Percentiles rank a stretch among this genome's conserved stretches.
Evolutionary conservation across 2,329 filamentous ascomycete species (phyloP).

Genomic region (Colletotrichum plurivorum): DNA sequence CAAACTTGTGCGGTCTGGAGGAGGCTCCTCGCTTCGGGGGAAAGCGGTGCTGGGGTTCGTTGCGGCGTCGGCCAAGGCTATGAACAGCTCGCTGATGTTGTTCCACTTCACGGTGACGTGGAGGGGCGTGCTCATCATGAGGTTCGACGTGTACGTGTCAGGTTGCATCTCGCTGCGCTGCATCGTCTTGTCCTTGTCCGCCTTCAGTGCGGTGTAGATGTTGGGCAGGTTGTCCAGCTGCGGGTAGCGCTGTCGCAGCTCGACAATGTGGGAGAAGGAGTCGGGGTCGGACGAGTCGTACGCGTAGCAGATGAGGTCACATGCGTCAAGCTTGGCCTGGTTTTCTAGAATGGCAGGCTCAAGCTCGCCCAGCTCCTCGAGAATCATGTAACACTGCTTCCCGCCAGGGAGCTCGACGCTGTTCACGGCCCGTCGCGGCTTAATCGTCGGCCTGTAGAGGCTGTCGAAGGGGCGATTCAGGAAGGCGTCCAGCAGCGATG

Average conservation of each 20-base stretch:
- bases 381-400: constrained; percentile 96
- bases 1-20: constrained; percentile 84
- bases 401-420: constrained; percentile 96
- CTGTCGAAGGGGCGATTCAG: constrained; percentile 88
- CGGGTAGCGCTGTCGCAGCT: constrained; percentile 82
- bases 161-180: constrained; percentile 92
- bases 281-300: constrained; percentile 98
- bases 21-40: constrained; percentile 89
- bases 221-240: constrained; percentile 91
- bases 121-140: constrained; percentile 91
- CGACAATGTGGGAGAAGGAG: constrained; percentile 92
- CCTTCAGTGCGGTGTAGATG: constrained; percentile 94
- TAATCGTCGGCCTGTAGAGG: constrained; percentile 93
- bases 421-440: constrained; percentile 93
- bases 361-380: constrained; percentile 95
- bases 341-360: constrained; percentile 96
- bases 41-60: constrained; percentile 91
- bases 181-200: constrained; percentile 96
- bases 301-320: constrained; percentile 93
- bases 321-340: constrained; percentile 88
- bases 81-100: constrained; percentile 94
- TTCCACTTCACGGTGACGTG: constrained; percentile 97
- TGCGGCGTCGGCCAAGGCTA: constrained; percentile 90
- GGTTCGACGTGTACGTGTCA: constrained; percentile 86
- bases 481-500: constrained; percentile 90